phyloP scores from a whole-genome alignment of 2,329 filamentous ascomycete genomes.

The Aspergillus eucalypticola region DNA sequence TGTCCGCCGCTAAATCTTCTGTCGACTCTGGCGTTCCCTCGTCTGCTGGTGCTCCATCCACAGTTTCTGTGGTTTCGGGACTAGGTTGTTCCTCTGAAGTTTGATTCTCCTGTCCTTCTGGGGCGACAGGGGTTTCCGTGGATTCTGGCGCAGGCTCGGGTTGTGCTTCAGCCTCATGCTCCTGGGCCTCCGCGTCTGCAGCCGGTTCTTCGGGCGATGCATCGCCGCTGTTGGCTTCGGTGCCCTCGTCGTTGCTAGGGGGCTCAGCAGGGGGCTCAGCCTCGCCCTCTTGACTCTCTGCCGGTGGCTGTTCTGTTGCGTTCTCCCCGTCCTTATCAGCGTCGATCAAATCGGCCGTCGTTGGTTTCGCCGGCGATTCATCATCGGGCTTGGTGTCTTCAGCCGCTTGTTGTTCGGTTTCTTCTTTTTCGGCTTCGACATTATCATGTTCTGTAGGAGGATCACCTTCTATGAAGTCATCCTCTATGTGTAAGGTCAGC shows the following conservation, averaged over 20 bases:
- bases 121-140: constrained; percentile 4
- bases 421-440: constrained; percentile 36
- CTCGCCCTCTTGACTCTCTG: constrained; percentile 8
- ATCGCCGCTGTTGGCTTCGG: constrained; percentile 13
- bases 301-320: constrained; percentile 11
- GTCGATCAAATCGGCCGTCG: constrained; percentile 10
- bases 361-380: constrained; percentile 9
- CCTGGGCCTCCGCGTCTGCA: constrained; percentile 12
- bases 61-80: constrained; percentile 10
- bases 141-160: constrained; percentile 6
- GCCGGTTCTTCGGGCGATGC: constrained; percentile 8
- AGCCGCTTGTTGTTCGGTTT: constrained; percentile 33
- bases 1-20: constrained; percentile 14
- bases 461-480: constrained; percentile 37
- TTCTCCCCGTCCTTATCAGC: constrained; percentile 10
- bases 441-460: constrained; percentile 31
- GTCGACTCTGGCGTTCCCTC: background rate
- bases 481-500: constrained; percentile 28
- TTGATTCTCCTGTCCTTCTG: constrained; percentile 11
- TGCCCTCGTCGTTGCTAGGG: constrained; percentile 2
- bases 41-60: constrained; percentile 10
- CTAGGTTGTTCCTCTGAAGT: background rate
- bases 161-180: constrained; percentile 13
- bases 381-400: constrained; percentile 31
- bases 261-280: background rate